These are phyloP conservation scores for Suillus alpinus DNA, from an alignment of 768 basidiomycete species.

Conservation along the genomic window DNA sequence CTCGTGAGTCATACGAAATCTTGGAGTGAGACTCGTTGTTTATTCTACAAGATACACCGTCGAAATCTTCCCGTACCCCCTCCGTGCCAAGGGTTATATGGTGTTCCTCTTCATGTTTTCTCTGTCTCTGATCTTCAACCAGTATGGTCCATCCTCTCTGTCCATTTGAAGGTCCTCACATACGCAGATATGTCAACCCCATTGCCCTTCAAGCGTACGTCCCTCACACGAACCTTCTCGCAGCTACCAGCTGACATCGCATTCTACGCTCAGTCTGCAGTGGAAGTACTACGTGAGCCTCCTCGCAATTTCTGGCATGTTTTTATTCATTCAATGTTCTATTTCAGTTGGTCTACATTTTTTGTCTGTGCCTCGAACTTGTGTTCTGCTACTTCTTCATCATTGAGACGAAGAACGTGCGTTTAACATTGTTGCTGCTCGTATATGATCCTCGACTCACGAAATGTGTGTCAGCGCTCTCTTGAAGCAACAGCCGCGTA, in stretches of 20 bases:
- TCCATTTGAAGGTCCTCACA: conserved; percentile 17
- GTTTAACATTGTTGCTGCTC: neutral
- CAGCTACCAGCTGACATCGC: neutral
- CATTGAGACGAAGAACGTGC: conserved; percentile 37
- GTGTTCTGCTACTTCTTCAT: conserved; percentile 37
- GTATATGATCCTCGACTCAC: neutral
- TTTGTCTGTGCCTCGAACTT: conserved; percentile 41
- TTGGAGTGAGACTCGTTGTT: neutral
- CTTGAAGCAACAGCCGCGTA: conserved; percentile 17
- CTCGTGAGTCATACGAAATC: conserved; percentile 20
- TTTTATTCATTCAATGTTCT: neutral
- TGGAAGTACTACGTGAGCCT: conserved; percentile 47
- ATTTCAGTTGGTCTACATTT: conserved; percentile 35
- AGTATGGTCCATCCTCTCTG: conserved; percentile 28
- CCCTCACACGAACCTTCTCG: no score
- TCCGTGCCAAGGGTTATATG: conserved; percentile 39
- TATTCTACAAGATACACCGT: conserved; percentile 32
- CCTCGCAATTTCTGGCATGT: neutral
- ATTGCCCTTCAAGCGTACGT: conserved; percentile 29
- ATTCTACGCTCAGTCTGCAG: conserved; percentile 21
- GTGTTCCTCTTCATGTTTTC: conserved; percentile 39
- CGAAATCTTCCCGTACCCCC: conserved; percentile 41
- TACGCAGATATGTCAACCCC: conserved; percentile 33
- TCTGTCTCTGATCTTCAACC: conserved; percentile 42
- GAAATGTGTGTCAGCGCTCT: no score